phyloP scores from a whole-genome alignment of 176 grass and related monocot species.

The Tillandsia fasciculata region DNA sequence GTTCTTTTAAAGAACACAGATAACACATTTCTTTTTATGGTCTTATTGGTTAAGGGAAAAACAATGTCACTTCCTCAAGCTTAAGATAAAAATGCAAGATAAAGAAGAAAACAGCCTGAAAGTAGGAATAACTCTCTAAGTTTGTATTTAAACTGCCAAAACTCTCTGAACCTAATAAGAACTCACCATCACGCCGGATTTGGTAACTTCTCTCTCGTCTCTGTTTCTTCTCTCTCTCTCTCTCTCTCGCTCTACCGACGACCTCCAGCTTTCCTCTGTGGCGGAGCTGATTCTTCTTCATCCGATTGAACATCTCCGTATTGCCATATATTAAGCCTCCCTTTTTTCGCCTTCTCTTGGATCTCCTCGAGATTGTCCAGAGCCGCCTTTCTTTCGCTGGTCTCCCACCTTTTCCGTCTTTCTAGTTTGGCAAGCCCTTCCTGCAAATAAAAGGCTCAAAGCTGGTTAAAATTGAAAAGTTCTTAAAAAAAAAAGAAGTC shows the following conservation, averaged over 20 bases:
- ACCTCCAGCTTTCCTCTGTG: slow-evolving; percentile 37
- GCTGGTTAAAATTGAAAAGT: neutral
- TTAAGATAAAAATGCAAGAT: no score
- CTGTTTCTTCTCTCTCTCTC: no score
- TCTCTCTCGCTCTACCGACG: slow-evolving; percentile 32
- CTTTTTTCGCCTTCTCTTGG: slow-evolving; percentile 67
- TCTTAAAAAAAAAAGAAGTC: neutral
- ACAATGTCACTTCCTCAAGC: no score
- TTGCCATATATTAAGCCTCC: slow-evolving; percentile 47
- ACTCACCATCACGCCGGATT: slow-evolving; percentile 10
- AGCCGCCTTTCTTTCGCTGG: slow-evolving; percentile 40
- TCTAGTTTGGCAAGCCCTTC: slow-evolving; percentile 74
- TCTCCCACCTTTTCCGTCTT: slow-evolving; percentile 77
- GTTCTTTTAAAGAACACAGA: no score
- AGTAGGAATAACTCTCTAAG: slow-evolving; percentile 24
- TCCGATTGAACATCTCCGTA: slow-evolving; percentile 65
- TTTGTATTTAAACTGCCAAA: slow-evolving; percentile 15
- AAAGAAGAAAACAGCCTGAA: neutral
- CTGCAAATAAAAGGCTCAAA: slow-evolving; percentile 13
- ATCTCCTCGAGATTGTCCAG: slow-evolving; percentile 67
- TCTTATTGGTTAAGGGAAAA: no score
- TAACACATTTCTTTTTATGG: no score
- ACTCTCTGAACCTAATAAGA: slow-evolving; percentile 15
- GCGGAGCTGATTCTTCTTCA: slow-evolving; percentile 53
- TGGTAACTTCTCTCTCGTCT: no score